Conservation (phyloP, 768 basidiomycete species). For the Panaeolus papilionaceus region DNA sequence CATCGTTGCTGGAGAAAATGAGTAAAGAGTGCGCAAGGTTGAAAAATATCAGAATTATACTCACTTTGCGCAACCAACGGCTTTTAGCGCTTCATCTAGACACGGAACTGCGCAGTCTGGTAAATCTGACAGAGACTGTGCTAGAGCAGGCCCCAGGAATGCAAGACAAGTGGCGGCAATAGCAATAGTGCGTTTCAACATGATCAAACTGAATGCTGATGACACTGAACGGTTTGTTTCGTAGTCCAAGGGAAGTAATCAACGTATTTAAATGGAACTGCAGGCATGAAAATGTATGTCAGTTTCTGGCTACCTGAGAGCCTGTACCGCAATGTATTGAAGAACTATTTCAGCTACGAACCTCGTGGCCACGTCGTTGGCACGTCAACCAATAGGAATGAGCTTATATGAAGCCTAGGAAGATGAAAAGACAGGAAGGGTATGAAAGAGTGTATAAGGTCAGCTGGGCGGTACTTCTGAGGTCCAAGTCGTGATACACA, state of each 20-base stretch:
- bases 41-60: not conserved
- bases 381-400: not conserved
- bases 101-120: slow-evolving; percentile 3
- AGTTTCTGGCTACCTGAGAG: slow-evolving; percentile 7
- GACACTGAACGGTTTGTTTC: not conserved
- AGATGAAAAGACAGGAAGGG: not conserved
- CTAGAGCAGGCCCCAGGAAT: not conserved
- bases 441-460: not conserved
- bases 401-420: not conserved
- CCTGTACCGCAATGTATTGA: not conserved
- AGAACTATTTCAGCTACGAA: not conserved
- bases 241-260: not conserved
- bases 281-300: not conserved
- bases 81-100: not conserved
- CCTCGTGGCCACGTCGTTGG: slow-evolving; percentile 9
- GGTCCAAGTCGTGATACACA: not conserved
- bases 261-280: not conserved
- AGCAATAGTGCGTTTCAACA: not conserved
- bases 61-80: not conserved
- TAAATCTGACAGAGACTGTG: not conserved
- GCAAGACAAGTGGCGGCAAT: not conserved
- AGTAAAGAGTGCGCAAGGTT: not conserved
- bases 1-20: not conserved
- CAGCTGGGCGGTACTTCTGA: not conserved
- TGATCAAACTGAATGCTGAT: not conserved